These are phyloP conservation scores for Haematococcus lacustris DNA, from an alignment of 139 green algal species.

Conservation along the genomic window DNA sequence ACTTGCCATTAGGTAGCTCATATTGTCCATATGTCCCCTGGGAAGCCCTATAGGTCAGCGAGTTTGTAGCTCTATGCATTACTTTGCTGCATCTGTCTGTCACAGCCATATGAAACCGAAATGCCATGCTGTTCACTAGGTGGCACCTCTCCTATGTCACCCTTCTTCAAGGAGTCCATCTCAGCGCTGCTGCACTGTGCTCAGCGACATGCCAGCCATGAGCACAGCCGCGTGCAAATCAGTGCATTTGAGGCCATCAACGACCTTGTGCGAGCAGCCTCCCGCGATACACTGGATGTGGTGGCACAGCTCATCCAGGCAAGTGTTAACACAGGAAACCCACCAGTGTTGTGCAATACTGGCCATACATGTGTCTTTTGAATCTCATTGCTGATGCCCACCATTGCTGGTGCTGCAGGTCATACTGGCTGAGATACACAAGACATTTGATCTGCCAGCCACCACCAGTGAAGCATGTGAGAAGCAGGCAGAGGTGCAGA, in stretches of 20 bases:
- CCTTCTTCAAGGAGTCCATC: conserved; percentile 78
- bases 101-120: too few relatives aligned
- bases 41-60: too few relatives aligned
- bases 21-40: too few relatives aligned
- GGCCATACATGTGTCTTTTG: background rate
- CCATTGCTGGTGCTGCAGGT: too few relatives aligned
- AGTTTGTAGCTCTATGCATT: too few relatives aligned
- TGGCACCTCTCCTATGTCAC: conserved; percentile 60
- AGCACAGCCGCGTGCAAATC: conserved; percentile 51
- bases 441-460: conserved; percentile 50
- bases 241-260: conserved; percentile 94
- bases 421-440: conserved; percentile 27
- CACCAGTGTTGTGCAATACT: background rate
- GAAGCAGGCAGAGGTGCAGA: conserved; percentile 65
- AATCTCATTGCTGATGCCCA: background rate
- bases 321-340: too few relatives aligned
- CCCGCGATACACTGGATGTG: conserved; percentile 64
- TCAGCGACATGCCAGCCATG: conserved; percentile 22
- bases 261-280: conserved; percentile 75
- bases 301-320: conserved; percentile 76
- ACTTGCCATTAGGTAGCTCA: too few relatives aligned
- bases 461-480: conserved; percentile 39
- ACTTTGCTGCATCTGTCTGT: too few relatives aligned
- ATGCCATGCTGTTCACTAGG: conserved; percentile 17
- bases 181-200: conserved; percentile 60